Evolutionary conservation across 495 filamentous ascomycete genomes (phyloP), one percentile per base, ranked within the genome.

Genomic region (Hypoxylon rickii): DNA sequence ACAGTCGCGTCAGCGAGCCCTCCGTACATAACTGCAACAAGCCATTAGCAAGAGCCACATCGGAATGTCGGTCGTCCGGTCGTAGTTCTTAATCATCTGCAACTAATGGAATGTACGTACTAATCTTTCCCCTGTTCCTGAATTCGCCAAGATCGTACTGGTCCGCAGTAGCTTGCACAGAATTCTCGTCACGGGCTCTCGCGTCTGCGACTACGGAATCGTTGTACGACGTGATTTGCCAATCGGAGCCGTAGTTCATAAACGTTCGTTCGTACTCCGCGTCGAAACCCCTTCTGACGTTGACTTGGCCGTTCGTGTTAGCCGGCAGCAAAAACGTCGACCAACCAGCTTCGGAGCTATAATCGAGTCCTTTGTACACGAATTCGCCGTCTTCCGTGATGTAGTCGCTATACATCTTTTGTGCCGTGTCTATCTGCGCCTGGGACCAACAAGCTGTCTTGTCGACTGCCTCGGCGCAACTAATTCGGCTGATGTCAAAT

Each of bases 1-100:
- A 85, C 79, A 1, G 74, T 53, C 0, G 68, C 73, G 61, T 87
- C 84, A 7, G 75, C 69, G 1, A 78, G 46, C 0, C 83, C 83
- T 41, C 83, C 82, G 48, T 85, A 86, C 49, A 79, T 63, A 34
- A 86, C 65, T 24, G 76, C 44, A 53, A 78, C 76, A 20, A 65
- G 70, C 15, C 2, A 33, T 29, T 29, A 29, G 24, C 10, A 29
- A 4, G 10, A 29, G 24, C 10, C 10, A 29, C 24, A 4, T 29
- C 4, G 10, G 24, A 4, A 29, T 29, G 10, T 4, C 24, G 4
- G 4, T 29, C 10, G 24, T 29, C 10, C 10, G 4, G 24, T 4
- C 4, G 24, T 4, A 29, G 4, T 29, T 4, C 24, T 29, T 4
- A 13, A 33, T 50, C 21, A 50, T 15, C 20, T 17, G 15, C 8